phyloP scores from a whole-genome alignment of 441 rosid genomes.

The Flueggea neowawraea region DNA sequence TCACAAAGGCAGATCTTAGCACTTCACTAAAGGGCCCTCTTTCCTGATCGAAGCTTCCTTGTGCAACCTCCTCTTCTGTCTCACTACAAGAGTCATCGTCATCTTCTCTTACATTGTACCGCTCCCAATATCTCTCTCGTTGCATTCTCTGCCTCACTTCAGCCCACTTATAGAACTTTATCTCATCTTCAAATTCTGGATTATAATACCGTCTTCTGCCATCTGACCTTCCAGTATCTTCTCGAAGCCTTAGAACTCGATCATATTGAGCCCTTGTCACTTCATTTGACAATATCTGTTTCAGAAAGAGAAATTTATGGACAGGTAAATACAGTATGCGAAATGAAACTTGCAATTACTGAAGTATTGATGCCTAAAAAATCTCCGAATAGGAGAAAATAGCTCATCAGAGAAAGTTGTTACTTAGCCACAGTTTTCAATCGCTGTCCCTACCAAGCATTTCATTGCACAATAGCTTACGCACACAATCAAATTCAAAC shows the following conservation, averaged over 20 bases:
- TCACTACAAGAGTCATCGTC: constrained; percentile 24
- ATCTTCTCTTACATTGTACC: constrained; percentile 22
- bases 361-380: no score
- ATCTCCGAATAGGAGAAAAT: neutral
- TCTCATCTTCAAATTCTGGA: constrained; percentile 45
- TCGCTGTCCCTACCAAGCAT: no score
- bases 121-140: constrained; percentile 35
- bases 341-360: neutral
- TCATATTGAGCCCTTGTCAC: constrained; percentile 60
- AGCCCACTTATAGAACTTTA: constrained; percentile 53
- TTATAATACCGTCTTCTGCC: constrained; percentile 25
- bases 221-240: constrained; percentile 29
- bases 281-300: constrained; percentile 74
- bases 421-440: no score
- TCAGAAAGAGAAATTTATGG: constrained; percentile 2
- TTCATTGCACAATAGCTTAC: no score
- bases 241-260: constrained; percentile 41
- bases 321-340: neutral
- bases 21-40: constrained; percentile 57
- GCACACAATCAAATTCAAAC: no score
- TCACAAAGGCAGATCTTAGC: constrained; percentile 46
- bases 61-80: constrained; percentile 30
- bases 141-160: constrained; percentile 47
- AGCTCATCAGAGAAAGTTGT: no score
- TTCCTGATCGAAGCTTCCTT: constrained; percentile 27